A percentile compares a stretch with the other conserved stretches of the same genome.
These are phyloP conservation scores for Chalciporus pseudorubinellus DNA, from an alignment of 768 basidiomycete species.

Conservation along the genomic window DNA sequence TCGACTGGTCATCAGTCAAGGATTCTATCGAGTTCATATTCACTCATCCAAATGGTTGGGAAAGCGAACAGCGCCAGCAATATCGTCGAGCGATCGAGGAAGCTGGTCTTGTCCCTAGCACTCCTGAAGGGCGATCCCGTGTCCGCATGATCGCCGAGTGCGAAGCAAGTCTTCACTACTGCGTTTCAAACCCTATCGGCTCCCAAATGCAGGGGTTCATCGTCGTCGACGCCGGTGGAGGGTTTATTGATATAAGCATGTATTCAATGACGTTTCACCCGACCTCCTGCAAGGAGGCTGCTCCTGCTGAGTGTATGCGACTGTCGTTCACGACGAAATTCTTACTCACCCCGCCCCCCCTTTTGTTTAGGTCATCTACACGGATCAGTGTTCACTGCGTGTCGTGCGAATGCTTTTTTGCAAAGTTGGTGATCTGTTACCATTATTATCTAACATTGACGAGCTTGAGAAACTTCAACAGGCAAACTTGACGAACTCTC, in stretches of 20 bases:
- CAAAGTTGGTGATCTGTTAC: conserved; percentile 23
- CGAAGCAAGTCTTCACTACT: conserved; percentile 56
- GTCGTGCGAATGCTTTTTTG: conserved; percentile 29
- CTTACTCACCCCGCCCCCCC: not conserved
- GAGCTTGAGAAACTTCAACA: conserved; percentile 7
- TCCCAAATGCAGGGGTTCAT: conserved; percentile 37
- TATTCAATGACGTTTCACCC: conserved; percentile 36
- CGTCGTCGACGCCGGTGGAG: conserved; percentile 50
- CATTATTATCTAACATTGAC: not conserved
- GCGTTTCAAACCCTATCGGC: conserved; percentile 44
- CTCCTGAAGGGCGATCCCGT: conserved; percentile 34
- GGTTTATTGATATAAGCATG: conserved; percentile 40
- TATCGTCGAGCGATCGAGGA: conserved; percentile 50
- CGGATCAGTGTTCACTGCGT: conserved; percentile 38
- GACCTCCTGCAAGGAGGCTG: conserved; percentile 36
- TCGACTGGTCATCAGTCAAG: conserved; percentile 45
- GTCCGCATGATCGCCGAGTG: conserved; percentile 58
- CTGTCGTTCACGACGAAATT: not conserved
- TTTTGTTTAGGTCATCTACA: conserved; percentile 33
- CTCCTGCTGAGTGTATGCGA: conserved; percentile 29
- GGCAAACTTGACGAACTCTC: conserved; percentile 29
- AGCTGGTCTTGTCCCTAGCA: conserved; percentile 49
- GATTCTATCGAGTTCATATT: conserved; percentile 47
- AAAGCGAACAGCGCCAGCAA: conserved; percentile 49
- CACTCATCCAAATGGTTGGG: conserved; percentile 65